Conservation (phyloP, 495 filamentous ascomycete species). For the Lepraria neglecta region DNA sequence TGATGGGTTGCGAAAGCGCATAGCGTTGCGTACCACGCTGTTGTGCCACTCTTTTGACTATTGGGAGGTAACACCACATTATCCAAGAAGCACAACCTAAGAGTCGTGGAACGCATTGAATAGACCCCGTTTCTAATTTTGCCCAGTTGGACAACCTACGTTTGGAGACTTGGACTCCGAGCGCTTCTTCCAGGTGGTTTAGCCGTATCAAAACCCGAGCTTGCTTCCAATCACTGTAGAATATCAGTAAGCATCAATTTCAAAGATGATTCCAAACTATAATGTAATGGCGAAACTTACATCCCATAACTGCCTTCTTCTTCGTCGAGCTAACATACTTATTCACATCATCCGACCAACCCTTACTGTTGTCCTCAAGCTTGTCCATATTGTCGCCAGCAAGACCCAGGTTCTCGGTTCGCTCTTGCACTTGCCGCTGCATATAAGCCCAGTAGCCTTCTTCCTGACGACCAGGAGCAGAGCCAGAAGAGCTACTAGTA, state of each 20-base stretch:
- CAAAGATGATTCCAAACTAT: too few relatives aligned
- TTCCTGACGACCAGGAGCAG: conserved; percentile 27
- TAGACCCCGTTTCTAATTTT: too few relatives aligned
- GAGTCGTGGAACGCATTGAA: too few relatives aligned
- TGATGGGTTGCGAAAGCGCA: too few relatives aligned
- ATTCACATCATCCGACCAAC: conserved; percentile 77
- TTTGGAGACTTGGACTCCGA: not conserved
- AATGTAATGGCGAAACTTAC: conserved; percentile 31
- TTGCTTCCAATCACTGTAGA: conserved; percentile 25
- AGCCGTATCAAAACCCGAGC: conserved; percentile 23
- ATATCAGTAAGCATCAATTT: not conserved
- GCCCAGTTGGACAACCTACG: too few relatives aligned
- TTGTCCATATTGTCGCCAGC: conserved; percentile 79
- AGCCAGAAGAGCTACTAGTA: conserved; percentile 19
- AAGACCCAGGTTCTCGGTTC: conserved; percentile 77
- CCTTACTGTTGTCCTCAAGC: conserved; percentile 68
- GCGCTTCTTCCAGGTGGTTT: not conserved
- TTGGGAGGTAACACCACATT: too few relatives aligned
- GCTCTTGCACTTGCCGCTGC: conserved; percentile 76
- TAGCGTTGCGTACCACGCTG: too few relatives aligned
- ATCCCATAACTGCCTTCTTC: conserved; percentile 67
- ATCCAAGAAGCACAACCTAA: too few relatives aligned
- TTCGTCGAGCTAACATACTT: conserved; percentile 85
- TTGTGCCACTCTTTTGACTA: too few relatives aligned
- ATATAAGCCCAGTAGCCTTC: conserved; percentile 68